Conservation (phyloP, 2,329 filamentous ascomycete species). For the Colletotrichum phormii region DNA sequence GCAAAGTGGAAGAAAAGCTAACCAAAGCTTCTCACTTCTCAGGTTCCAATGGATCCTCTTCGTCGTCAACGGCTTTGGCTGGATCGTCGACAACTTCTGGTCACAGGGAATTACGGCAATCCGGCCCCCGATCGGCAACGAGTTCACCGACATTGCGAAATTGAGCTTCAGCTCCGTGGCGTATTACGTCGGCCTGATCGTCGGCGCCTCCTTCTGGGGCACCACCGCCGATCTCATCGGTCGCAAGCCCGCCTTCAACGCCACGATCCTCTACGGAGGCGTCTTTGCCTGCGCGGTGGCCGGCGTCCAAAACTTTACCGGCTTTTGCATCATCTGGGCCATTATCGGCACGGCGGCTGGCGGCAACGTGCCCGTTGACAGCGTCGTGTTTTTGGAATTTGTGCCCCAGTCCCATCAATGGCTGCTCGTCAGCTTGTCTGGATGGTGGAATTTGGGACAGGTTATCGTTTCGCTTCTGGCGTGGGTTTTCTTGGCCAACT, state of each 20-base stretch:
- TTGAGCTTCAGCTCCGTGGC: conserved; percentile 50
- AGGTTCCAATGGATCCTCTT: conserved; percentile 57
- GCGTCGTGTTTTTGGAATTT: conserved; percentile 64
- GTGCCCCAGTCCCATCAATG: conserved; percentile 60
- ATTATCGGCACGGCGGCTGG: conserved; percentile 56
- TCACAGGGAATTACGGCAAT: conserved; percentile 50
- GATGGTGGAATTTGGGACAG: conserved; percentile 65
- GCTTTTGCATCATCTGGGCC: conserved; percentile 66
- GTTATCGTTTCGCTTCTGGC: conserved; percentile 57
- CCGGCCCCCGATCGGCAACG: conserved; percentile 47
- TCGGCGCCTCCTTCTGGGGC: conserved; percentile 60
- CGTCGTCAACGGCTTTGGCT: conserved; percentile 59
- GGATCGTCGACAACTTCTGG: conserved; percentile 58
- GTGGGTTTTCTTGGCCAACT: conserved; percentile 56
- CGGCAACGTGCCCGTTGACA: conserved; percentile 64
- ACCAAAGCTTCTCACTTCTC: neutral
- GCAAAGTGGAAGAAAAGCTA: neutral
- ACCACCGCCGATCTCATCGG: conserved; percentile 54
- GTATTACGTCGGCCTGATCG: conserved; percentile 55
- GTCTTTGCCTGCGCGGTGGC: conserved; percentile 70
- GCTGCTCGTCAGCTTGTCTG: conserved; percentile 58
- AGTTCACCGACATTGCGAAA: conserved; percentile 46
- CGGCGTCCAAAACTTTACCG: conserved; percentile 67
- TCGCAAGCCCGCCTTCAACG: conserved; percentile 57
- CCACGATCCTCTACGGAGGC: conserved; percentile 55